Conservation (phyloP, 2,329 filamentous ascomycete species). For the Malbranchea cinnamomea region DNA sequence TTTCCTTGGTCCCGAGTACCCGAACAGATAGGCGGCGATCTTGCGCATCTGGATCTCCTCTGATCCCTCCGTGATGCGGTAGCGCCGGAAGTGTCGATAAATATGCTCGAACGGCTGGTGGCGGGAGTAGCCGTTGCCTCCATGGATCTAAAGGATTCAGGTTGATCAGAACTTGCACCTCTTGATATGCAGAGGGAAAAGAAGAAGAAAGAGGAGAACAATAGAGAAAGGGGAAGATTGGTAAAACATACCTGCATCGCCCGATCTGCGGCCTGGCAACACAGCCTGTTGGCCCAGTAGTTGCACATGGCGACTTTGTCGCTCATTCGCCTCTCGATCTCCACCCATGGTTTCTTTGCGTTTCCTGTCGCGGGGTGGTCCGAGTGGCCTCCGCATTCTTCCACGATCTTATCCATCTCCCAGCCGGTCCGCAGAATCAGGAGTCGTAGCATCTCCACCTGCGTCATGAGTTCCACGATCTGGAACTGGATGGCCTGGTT, state of each 20-base stretch:
- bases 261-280: conserved; percentile 44
- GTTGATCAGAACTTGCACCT: neutral
- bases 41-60: conserved; percentile 55
- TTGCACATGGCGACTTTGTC: conserved; percentile 53
- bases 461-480: conserved; percentile 46
- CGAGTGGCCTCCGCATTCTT: conserved; percentile 16
- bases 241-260: conserved; percentile 39
- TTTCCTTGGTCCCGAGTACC: conserved; percentile 18
- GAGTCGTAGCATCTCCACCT: conserved; percentile 46
- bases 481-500: conserved; percentile 53
- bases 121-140: conserved; percentile 43
- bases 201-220: neutral
- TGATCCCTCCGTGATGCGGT: conserved; percentile 49
- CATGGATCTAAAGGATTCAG: conserved; percentile 27
- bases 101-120: conserved; percentile 50
- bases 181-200: neutral
- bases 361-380: conserved; percentile 5
- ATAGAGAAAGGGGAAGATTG: neutral
- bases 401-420: conserved; percentile 40
- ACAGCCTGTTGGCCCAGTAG: conserved; percentile 48
- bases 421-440: conserved; percentile 46
- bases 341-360: conserved; percentile 27
- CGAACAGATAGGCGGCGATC: conserved; percentile 45
- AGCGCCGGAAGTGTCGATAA: conserved; percentile 48
- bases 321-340: conserved; percentile 43